Percentiles rank a stretch among this genome's conserved stretches.
phyloP scores from a whole-genome alignment of 2,329 filamentous ascomycete species.

The Parastagonospora nodorum region DNA sequence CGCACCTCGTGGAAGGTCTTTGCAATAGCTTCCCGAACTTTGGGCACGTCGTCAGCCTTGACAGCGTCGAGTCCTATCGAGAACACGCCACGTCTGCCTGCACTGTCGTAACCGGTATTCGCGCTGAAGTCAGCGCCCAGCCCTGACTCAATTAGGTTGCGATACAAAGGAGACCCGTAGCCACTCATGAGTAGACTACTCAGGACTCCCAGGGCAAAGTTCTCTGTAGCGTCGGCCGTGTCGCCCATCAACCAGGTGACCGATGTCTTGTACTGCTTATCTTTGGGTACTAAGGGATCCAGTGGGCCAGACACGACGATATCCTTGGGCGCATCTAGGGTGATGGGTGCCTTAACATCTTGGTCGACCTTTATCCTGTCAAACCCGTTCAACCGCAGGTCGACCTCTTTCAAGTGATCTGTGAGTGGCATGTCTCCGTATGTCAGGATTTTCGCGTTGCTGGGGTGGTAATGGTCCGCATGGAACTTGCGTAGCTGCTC shows the following conservation, averaged over 20 bases:
- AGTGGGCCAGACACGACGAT: constrained; percentile 79
- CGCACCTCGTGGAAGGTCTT: constrained; percentile 72
- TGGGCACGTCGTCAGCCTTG: constrained; percentile 75
- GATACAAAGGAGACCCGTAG: constrained; percentile 92
- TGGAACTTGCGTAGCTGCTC: constrained; percentile 89
- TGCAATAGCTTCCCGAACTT: constrained; percentile 75
- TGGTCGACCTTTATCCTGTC: constrained; percentile 70
- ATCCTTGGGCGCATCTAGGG: constrained; percentile 69
- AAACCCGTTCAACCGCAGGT: constrained; percentile 75
- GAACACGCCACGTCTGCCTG: constrained; percentile 78
- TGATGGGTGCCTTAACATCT: constrained; percentile 76
- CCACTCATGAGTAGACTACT: constrained; percentile 88
- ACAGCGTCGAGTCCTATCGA: constrained; percentile 93
- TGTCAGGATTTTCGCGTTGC: constrained; percentile 93
- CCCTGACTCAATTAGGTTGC: constrained; percentile 83
- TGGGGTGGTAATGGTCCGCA: constrained; percentile 92
- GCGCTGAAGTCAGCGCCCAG: constrained; percentile 93
- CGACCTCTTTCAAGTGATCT: constrained; percentile 79
- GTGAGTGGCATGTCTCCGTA: constrained; percentile 90
- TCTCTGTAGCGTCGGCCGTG: constrained; percentile 80
- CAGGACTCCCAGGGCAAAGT: constrained; percentile 82
- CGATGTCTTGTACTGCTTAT: constrained; percentile 92
- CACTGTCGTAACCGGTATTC: constrained; percentile 88
- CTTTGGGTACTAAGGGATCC: constrained; percentile 82
- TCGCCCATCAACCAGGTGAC: constrained; percentile 91